A percentile compares a stretch with the other conserved stretches of the same genome.
Conservation (phyloP, 2,329 filamentous ascomycete species). For the Colletotrichum sp. region DNA sequence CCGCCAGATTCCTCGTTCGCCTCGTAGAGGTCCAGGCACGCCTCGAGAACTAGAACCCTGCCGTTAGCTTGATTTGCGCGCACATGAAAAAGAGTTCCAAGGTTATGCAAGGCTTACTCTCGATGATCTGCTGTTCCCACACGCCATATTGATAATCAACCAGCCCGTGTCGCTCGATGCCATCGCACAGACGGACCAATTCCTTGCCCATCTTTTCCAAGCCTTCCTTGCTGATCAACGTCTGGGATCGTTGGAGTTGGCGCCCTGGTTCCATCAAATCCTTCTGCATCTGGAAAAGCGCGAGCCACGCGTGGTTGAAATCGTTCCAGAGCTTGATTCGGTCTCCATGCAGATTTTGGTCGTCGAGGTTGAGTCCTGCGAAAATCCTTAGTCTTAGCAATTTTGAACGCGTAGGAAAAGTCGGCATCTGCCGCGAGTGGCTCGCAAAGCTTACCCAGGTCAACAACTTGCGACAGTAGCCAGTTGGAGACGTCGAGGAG, state of each 20-base stretch:
- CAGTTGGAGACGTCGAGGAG: slow-evolving; percentile 59
- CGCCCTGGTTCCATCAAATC: slow-evolving; percentile 70
- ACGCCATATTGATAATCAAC: slow-evolving; percentile 98
- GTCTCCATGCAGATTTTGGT: slow-evolving; percentile 75
- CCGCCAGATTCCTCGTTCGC: slow-evolving; percentile 38
- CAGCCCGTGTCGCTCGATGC: slow-evolving; percentile 87
- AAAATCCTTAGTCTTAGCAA: not conserved
- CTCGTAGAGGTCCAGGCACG: slow-evolving; percentile 52
- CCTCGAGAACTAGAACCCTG: slow-evolving; percentile 33
- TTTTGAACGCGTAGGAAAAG: not conserved
- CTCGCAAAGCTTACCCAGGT: slow-evolving; percentile 52
- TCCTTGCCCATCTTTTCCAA: slow-evolving; percentile 84
- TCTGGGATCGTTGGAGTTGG: slow-evolving; percentile 62
- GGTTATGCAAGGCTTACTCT: slow-evolving; percentile 61
- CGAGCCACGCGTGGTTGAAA: slow-evolving; percentile 93
- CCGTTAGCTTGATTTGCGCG: slow-evolving; percentile 1
- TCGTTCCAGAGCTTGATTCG: slow-evolving; percentile 89
- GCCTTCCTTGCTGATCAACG: slow-evolving; percentile 69
- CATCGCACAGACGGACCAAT: slow-evolving; percentile 82
- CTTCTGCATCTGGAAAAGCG: slow-evolving; percentile 82
- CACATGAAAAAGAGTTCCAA: not conserved
- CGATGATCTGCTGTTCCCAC: slow-evolving; percentile 91
- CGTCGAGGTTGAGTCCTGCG: slow-evolving; percentile 82
- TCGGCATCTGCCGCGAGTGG: not conserved
- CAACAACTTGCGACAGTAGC: slow-evolving; percentile 59